phyloP scores from a whole-genome alignment of 331 rosid species.

The Telfairia occidentalis region DNA sequence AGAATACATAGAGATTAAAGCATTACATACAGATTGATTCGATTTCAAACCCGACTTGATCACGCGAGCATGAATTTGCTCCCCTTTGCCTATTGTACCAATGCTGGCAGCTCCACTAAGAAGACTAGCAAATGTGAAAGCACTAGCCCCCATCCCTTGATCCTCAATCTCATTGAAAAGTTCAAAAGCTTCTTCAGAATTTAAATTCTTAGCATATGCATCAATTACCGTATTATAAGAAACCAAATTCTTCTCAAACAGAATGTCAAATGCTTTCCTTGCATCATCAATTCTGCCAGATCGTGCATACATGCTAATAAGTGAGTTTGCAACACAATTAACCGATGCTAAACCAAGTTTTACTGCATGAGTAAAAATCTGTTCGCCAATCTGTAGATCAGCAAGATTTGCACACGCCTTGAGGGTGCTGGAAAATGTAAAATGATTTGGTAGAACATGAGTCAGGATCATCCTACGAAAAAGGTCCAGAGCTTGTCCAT shows the following conservation, averaged over 20 bases:
- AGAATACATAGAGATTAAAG: conserved; percentile 18
- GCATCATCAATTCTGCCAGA: conserved; percentile 12
- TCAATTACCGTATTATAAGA: conserved; percentile 17
- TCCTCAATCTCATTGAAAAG: conserved; percentile 17
- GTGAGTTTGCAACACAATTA: conserved; percentile 15
- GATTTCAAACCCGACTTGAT: conserved; percentile 6
- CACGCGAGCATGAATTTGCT: conserved; percentile 14
- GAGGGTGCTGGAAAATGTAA: conserved; percentile 15
- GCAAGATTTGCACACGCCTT: conserved; percentile 15
- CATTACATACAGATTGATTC: conserved; percentile 11
- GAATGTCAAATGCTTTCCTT: conserved; percentile 12
- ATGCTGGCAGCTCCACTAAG: conserved; percentile 18
- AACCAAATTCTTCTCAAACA: conserved; percentile 15
- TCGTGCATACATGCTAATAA: conserved; percentile 21
- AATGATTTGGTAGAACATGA: conserved; percentile 11
- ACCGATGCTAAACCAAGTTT: conserved; percentile 7
- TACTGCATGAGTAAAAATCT: conserved; percentile 7
- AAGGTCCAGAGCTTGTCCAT: conserved; percentile 11
- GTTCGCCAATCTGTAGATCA: conserved; percentile 4
- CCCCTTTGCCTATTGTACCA: conserved; percentile 8
- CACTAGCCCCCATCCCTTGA: conserved; percentile 15
- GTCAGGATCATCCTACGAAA: conserved; percentile 3
- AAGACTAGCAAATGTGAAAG: conserved; percentile 16
- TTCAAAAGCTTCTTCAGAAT: conserved; percentile 11
- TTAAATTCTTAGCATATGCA: conserved; percentile 13